Percentiles rank a stretch among this genome's conserved stretches.
Conservation (phyloP, 495 filamentous ascomycete genomes). For the Annulohypoxylon stygium region DNA sequence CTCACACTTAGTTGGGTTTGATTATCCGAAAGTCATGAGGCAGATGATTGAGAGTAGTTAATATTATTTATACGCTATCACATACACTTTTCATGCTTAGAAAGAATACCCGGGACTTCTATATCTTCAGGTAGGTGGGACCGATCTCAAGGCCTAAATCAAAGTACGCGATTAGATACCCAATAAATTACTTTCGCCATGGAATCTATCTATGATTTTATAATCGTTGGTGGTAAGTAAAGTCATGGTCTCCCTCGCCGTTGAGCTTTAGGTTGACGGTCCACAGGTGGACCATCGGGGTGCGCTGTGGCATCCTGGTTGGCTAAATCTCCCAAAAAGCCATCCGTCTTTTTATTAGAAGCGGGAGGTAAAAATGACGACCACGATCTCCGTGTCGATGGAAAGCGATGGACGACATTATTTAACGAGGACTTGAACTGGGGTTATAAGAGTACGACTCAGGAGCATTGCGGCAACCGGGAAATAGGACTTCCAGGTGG, state of each 20-base stretch:
- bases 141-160: background rate
- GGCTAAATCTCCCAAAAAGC: slow-evolving; percentile 56
- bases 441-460: slow-evolving; percentile 70
- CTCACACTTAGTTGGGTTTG: background rate
- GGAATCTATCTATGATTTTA: slow-evolving; percentile 61
- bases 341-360: slow-evolving; percentile 69
- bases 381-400: slow-evolving; percentile 58
- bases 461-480: slow-evolving; percentile 62
- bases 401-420: slow-evolving; percentile 66
- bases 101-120: no score
- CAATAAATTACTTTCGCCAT: background rate
- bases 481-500: slow-evolving; percentile 69
- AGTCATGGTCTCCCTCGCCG: background rate
- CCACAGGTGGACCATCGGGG: slow-evolving; percentile 68
- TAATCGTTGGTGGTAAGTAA: slow-evolving; percentile 65
- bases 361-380: slow-evolving; percentile 65
- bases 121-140: no score
- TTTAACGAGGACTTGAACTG: slow-evolving; percentile 64
- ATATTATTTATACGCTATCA: background rate
- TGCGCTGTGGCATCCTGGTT: slow-evolving; percentile 63
- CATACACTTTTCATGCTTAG: no score
- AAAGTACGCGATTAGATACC: background rate
- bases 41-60: background rate
- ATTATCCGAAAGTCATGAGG: background rate
- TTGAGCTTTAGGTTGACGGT: slow-evolving; percentile 2